These are phyloP conservation scores for Lepidium sativum DNA, from an alignment of 345 rosid genomes.

Conservation along the genomic window DNA sequence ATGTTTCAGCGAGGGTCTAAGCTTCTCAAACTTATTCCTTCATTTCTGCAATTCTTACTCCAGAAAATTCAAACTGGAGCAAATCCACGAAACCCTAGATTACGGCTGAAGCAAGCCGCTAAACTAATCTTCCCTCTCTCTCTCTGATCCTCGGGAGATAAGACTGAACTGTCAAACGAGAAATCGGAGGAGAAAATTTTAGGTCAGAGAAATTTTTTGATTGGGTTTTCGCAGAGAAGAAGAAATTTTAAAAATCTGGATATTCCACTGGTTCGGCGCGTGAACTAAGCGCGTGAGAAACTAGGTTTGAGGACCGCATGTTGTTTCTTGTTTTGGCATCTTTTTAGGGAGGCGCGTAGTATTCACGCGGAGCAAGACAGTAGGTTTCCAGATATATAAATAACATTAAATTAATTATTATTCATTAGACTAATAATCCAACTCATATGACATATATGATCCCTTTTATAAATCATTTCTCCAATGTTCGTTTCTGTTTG, in stretches of 20 bases:
- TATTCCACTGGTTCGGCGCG: conserved; percentile 9
- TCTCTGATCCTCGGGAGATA: conserved; percentile 4
- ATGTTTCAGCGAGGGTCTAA: not conserved
- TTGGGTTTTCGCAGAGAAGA: not conserved
- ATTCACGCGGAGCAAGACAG: conserved; percentile 15
- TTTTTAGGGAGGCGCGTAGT: conserved; percentile 13
- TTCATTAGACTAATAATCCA: conserved; percentile 6
- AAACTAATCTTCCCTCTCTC: conserved; percentile 1
- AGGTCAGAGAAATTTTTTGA: conserved; percentile 14
- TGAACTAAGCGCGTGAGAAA: not conserved
- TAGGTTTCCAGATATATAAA: not conserved
- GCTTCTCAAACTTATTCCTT: not conserved
- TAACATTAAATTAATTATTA: not conserved
- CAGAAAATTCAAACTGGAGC: not conserved
- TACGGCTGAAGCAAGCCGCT: not conserved
- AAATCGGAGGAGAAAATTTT: conserved; percentile 28
- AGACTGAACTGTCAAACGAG: conserved; percentile 21
- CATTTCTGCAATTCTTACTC: conserved; percentile 6
- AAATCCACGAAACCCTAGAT: conserved; percentile 6
- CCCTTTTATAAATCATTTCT: not conserved
- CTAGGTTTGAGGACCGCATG: conserved; percentile 10
- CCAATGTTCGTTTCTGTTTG: conserved; percentile 8
- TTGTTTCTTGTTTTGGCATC: conserved; percentile 26
- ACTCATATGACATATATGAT: conserved; percentile 20
- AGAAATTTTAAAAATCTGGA: not conserved